These are phyloP conservation scores for Nakaseomyces nivariensis DNA, from an alignment of 1,139 yeast genomes.

Conservation along the genomic window DNA sequence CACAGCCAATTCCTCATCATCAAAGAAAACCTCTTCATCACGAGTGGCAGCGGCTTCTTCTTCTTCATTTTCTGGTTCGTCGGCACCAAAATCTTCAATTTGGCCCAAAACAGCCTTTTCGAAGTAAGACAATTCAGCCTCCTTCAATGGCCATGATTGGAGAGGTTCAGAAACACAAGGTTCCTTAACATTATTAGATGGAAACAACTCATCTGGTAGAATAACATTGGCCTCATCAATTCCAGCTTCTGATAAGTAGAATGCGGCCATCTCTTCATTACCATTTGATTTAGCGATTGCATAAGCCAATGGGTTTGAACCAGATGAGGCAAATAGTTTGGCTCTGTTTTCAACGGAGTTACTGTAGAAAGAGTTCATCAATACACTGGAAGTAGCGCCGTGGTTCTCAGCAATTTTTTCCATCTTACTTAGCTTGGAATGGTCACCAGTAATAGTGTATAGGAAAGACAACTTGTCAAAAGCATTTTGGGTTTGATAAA, in stretches of 20 bases:
- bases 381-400: slow-evolving; percentile 67
- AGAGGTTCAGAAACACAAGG: slow-evolving; percentile 22
- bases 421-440: slow-evolving; percentile 69
- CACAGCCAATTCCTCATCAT: slow-evolving; percentile 34
- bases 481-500: slow-evolving; percentile 76
- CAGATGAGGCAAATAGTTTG: slow-evolving; percentile 63
- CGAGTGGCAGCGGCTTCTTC: slow-evolving; percentile 22
- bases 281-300: slow-evolving; percentile 88
- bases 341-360: slow-evolving; percentile 72
- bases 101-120: slow-evolving; percentile 79
- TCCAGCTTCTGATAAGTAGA: slow-evolving; percentile 61
- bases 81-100: slow-evolving; percentile 47
- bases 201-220: slow-evolving; percentile 41
- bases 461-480: slow-evolving; percentile 86
- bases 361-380: slow-evolving; percentile 74
- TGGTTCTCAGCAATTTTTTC: slow-evolving; percentile 82
- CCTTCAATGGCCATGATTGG: slow-evolving; percentile 75
- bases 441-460: slow-evolving; percentile 76
- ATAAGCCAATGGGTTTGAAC: slow-evolving; percentile 83
- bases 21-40: slow-evolving; percentile 29
- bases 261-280: slow-evolving; percentile 59
- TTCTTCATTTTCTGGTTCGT: slow-evolving; percentile 29
- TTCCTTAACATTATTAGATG: slow-evolving; percentile 13
- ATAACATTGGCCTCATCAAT: slow-evolving; percentile 54
- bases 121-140: slow-evolving; percentile 65